Evolutionary conservation across 2,329 filamentous ascomycete genomes (phyloP).

Genomic region (Ophiostoma ulmi): DNA sequence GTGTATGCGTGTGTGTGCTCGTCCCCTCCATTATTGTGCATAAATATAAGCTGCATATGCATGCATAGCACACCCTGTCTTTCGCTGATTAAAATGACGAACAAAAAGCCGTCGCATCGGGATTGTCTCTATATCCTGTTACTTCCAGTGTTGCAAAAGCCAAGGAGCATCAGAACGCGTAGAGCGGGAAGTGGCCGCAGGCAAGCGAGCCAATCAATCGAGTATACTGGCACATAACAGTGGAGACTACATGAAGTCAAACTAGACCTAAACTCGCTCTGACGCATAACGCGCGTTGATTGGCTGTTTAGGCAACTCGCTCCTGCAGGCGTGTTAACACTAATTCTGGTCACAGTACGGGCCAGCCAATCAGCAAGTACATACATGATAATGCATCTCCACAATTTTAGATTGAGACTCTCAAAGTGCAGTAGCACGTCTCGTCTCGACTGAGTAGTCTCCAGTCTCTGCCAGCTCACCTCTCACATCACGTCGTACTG

Average conservation of each 20-base stretch:
- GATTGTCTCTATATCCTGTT: background rate
- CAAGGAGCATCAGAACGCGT: background rate
- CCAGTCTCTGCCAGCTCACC: conserved; percentile 14
- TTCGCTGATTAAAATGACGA: background rate
- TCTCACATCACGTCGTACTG: conserved; percentile 10
- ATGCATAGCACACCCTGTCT: background rate
- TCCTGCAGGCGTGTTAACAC: conserved; percentile 21
- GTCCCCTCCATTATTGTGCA: background rate
- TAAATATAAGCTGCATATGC: background rate
- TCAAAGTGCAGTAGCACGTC: background rate
- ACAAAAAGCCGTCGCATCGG: background rate
- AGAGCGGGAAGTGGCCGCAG: conserved; percentile 1
- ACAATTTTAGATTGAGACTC: background rate
- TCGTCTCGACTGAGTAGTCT: background rate
- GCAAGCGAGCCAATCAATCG: conserved; percentile 5
- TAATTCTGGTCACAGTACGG: conserved; percentile 22
- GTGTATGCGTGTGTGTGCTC: conserved; percentile 6
- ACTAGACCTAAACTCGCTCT: background rate
- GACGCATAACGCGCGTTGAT: conserved; percentile 16
- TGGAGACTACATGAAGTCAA: background rate
- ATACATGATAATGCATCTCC: background rate
- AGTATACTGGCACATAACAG: background rate
- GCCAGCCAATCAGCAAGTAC: conserved; percentile 10
- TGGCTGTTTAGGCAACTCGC: background rate
- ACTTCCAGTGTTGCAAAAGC: background rate